Evolutionary conservation across 192 early-diverging fungal genomes (phyloP), one percentile per base, ranked within the genome.

Genomic region (Coemansia sp.): DNA sequence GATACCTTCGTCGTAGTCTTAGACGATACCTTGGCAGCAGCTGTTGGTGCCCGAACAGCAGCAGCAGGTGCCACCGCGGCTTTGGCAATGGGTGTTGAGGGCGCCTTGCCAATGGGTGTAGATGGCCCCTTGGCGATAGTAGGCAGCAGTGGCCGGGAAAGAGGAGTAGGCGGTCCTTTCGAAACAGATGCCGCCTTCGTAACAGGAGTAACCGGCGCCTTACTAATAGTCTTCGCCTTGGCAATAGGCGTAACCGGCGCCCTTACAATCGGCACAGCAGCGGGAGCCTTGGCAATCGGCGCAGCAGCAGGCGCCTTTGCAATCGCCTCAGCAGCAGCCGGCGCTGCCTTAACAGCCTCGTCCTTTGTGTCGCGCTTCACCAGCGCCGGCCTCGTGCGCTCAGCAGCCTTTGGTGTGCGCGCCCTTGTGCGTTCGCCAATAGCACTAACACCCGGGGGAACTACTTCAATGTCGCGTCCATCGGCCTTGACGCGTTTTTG

Each of bases 391-490:
- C 53, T 33, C 31, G 16, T 56, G 31, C 59, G 17, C 36, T 60
- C 59, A 19, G 6, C 17, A 3, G 36, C 19, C 59, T 60, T 60
- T 39, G 59, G 59, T 13, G 72, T 74, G 13, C 66, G 66, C 8
- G 72, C 66, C 21, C 72, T 42, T 19, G 69, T 72, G 17, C 69
- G 63, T 11, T 33, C 39, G 13, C 70, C 70, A 40, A 66, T 36
- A 31, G 65, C 50, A 34, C 62, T 64, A n/a, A 37, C 72, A n/a
- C 31, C 29, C 0, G 56, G 1, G 1, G 59, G 35, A 0, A 82
- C 56, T 7, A 70, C 45, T 44, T 82, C 74, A 44, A 82, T 82
- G 11, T 70, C 70, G 19, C 71, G 59, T 13, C 73, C 71, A n/a
- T 82, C 79, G 16, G 39, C 71, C 35, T 68, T 67, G 54, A 46